Percentiles rank a stretch among this genome's conserved stretches.
phyloP scores from a whole-genome alignment of 192 early-diverging fungal genomes.

The Spizellomyces punctatus region DNA sequence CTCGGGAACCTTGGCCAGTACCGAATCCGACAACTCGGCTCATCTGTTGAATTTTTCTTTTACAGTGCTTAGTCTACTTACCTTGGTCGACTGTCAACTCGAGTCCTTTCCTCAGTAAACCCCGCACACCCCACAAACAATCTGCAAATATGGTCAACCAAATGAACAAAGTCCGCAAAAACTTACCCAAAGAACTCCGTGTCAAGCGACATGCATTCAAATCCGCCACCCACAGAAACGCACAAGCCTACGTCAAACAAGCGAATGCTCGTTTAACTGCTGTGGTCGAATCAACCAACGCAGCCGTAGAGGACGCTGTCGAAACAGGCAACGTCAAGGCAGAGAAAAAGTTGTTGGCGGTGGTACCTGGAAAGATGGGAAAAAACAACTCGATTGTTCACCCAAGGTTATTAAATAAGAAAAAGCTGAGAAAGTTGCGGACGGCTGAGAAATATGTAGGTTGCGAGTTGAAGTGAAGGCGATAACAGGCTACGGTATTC shows the following conservation, averaged over 20 bases:
- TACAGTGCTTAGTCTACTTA: too few species aligned
- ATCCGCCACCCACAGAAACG: neutral
- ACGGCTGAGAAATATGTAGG: slow-evolving; percentile 14
- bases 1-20: too few species aligned
- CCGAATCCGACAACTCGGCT: too few species aligned
- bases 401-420: slow-evolving; percentile 24
- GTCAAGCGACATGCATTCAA: slow-evolving; percentile 16
- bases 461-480: neutral
- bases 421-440: slow-evolving; percentile 18
- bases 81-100: too few species aligned
- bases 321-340: neutral
- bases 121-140: too few species aligned
- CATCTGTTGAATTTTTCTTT: too few species aligned
- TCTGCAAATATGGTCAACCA: slow-evolving; percentile 18
- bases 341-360: slow-evolving; percentile 18
- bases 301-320: neutral
- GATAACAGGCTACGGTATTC: neutral
- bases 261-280: neutral
- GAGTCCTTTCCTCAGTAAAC: too few species aligned
- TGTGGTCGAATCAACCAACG: slow-evolving; percentile 14
- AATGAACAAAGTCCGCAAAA: slow-evolving; percentile 36
- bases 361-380: slow-evolving; percentile 12
- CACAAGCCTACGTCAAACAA: neutral
- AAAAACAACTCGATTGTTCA: slow-evolving; percentile 20
- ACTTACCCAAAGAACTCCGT: slow-evolving; percentile 15